Base-by-base conservation (phyloP, 2,329 filamentous ascomycete species). In the Fusarium tjaetaba region DNA sequence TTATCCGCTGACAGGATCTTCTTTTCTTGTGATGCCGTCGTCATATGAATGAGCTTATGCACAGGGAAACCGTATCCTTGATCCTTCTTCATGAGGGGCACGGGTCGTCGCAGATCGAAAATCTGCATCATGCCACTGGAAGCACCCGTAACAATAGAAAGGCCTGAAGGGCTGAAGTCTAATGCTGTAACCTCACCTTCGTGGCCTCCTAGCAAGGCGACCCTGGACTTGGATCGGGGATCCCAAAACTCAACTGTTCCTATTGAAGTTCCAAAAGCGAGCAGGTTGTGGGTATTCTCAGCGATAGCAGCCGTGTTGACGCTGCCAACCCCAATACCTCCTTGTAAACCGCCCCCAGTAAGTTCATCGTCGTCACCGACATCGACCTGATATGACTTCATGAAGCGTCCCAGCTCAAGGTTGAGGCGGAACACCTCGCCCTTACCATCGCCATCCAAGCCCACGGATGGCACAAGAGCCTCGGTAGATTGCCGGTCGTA, bases 161-260 rank as follows among this genome's bases (percentile, higher is more conserved):
- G 86, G 0, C 96, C 96, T 2, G 94, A 94, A 22, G 90, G 88
- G 75, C 93, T 91, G 81, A 97, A 99, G 73, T 97, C 91, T 51
- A 99, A 85, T 0, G 96, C 94, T 1, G 96, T 98, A 51, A 98
- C 91, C 79, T 94, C 93, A 38, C 90, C 90, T 68, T 91, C 88
- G 65, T 91, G 88, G 1, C 87, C 88, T 18, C 92, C 88, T 4
- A 99, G 85, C 24, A 96, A 88, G 22, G 94, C 95, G 16, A 96
- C 93, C 65, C 94, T 88, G 61, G 92, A 92, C 79, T 94, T 92
- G 36, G 93, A 95, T 68, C 96, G 89, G 2, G 95, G 89, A 80
- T 99, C 96, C 94, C 95, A 99, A 79, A 98, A 96, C 80, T 99
- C 96, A 32, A 98, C 94, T 2, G 96, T 97, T n/a, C 96, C 96